Evolutionary conservation across 768 basidiomycete species (phyloP), one percentile per base, ranked within the genome.

Genomic region (Rubroboletus pulcherrimus): DNA sequence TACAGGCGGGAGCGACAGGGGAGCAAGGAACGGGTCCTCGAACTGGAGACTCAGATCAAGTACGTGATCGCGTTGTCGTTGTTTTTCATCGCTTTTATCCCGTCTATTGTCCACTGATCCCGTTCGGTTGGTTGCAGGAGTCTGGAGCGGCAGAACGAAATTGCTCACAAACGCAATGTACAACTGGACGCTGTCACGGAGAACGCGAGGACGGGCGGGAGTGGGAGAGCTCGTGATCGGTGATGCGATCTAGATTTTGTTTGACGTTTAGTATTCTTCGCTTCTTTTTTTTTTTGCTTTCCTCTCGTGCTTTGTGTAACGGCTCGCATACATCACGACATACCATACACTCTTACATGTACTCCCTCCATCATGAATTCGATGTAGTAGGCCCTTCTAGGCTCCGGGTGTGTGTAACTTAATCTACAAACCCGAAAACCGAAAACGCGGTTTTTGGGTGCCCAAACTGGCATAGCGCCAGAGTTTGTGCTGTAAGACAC

Each of bases 1-100:
- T 85, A 93, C 60, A 98, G 97, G 79, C 79, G 92, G 52, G 94
- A 96, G 76, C 78, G 91, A 56, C 95, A 98, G 65, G 97, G 96
- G 4, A 83, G 87, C 42, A 99, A 98, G 74, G 96, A 98, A 73
- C 75, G 91, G 21, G 75, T 89, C 1, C 62, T 70, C 11, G 89
- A 93, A 71, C 73, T 93, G 55, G 87, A 91, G 71, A 83, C 69
- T 51, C 83, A 81, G 63, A 71, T 91, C 59, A 89, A 84, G 91
- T 93, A 34, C 81, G 91, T 90, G 30, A 4, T 49, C 31, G 2
- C 26, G 5, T 11, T 9, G 8, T 53, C 42, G 21, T 21, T 21
- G 76, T 57, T 39, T 49, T 21, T 10, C 21, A 9, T 21, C 17
- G 1, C 38, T 49, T 30, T 24, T 48, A 21, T 21, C 24, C 1